Base-by-base conservation (phyloP, 2,329 filamentous ascomycete species). In the Plenodomus lindquistii region DNA sequence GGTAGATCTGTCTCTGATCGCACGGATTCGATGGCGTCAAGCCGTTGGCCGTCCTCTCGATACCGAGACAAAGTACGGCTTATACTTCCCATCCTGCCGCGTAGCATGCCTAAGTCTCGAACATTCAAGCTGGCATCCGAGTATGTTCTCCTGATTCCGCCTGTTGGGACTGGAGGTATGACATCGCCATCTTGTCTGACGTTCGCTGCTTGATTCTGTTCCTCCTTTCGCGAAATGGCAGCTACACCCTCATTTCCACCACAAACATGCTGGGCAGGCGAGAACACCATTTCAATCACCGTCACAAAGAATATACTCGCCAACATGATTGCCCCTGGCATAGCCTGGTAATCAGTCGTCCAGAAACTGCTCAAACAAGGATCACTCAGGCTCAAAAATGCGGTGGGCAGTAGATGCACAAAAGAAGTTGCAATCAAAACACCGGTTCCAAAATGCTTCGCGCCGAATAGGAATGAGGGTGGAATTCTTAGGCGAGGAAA, bases 401-500 rank as follows among this genome's bases (percentile, higher is more conserved):
- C 82, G 4, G 81, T 84, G 0, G 83, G 83, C 9, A 85, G 77
- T 46, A 85, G 72, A 70, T 92, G 89, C 16, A 93, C 88, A 66
- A 94, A 94, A 44, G 89, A 88, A 1, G 89, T 94, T 15, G 89
- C 89, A 52, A 93, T 85, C 16, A 94, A 77, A 18, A 94, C 89
- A 39, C 89, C 89, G 0, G 89, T 94, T 55, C 89, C 70, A 37
- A 72, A 72, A 60, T 85, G 82, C 55, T 84, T 84, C 3, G 60
- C 64, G 64, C 80, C 82, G 35, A 81, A 79, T 54, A 85, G 83
- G 61, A 85, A 84, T 13, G 78, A 78, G 38, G 79, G 79, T 11
- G 83, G 83, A 24, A 85, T 80, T 11, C 80, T 81, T 36, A 86
- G 72, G n/a, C 75, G 73, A 2, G 84, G 84, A 53, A 85, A 84